Evolutionary conservation across 1,284 basidiomycete genomes (phyloP), one percentile per base, ranked within the genome.

Genomic region (Rhodotorula sp.): DNA sequence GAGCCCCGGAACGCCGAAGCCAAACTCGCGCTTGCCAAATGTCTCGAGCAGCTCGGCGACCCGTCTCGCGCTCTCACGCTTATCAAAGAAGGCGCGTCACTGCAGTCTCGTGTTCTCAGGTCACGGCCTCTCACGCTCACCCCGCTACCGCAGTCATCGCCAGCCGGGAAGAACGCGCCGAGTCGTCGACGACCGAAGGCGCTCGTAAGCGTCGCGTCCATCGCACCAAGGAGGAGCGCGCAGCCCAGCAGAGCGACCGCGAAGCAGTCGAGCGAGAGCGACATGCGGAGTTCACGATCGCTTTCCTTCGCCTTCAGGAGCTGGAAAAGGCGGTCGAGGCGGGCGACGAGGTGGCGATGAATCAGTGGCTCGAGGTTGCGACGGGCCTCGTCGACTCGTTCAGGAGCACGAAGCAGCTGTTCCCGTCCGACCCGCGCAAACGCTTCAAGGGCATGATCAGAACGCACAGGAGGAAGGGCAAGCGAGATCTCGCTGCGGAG

Each of bases 361-460:
- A 81, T 47, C 80, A 83, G 56, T 98, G 94, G 90, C 82, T 96
- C 70, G 79, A 89, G 36, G 87, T 92, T 75, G 92, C 93, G 0
- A 90, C 91, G 74, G 90, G 87, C 68, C 83, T 98, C 59, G 85
- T 96, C 22, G 92, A 96, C 74, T 88, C 87, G 77, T 97, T 94
- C 81, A 84, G 94, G 58, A 87, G 92, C 81, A 94, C 92, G 17
- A 85, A 88, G 75, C 87, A 87, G 69, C 79, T 97, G 72, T 97
- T 95, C 78, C 84, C 89, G 71, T 88, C 88, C 13, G 88, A 88
- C 48, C 73, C 66, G 57, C 75, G 68, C 52, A 75, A 73, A 49
- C 39, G 39, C 39, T 77, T 73, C 29, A 70, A 78, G 73, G 81
- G 81, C 4, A 77, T 82, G 22, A 22, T 66, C 54, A 32, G 56